Base-by-base conservation (phyloP, 495 filamentous ascomycete genomes). In the Penicillium longicatenatum region DNA sequence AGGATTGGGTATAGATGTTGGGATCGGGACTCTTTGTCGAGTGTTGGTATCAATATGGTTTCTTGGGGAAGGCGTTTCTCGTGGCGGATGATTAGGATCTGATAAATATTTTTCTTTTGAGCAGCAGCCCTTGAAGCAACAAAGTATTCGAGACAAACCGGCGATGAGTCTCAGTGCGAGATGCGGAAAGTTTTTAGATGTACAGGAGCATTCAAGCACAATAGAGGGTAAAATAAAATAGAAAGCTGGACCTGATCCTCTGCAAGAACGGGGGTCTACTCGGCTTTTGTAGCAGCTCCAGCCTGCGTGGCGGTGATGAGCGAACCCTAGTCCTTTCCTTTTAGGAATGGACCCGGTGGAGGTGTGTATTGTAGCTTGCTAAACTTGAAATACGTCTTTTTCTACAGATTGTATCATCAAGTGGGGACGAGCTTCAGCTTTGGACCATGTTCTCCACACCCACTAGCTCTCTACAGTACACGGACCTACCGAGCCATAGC, bases 91-190 rank as follows among this genome's bases (percentile, higher is more conserved):
- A 44, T 52, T n/a, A 19, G 51, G 30, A 46, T 63, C 60, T 19
- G 55, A 46, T 30, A 46, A 39, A 47, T 33, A 5, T 60, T 65
- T 50, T 61, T 65, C 50, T 59, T 45, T 54, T 33, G 65, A 63
- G 62, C 65, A 63, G 22, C 59, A 65, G 42, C 60, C 62, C 60
- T 54, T 62, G 49, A 66, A 63, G 46, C 63, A 68, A 58, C 55
- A 61, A 16, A 68, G 33, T 35, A 66, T 35, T 26, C 45, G 58
- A 59, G 22, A 52, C 65, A 68, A 59, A 57, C 62, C 62, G 49
- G 65, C 62, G n/a, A 52, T 20, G 24, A 39, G 16, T 35, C 41
- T 53, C 29, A 37, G 26, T 24, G 19, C 14, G 58, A 45, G 39
- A 29, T 39, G n/a, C 16, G 49, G 29, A 3, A 41, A n/a, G n/a